Conservation (phyloP, 257 asterid species). For the Coffea canephora region DNA sequence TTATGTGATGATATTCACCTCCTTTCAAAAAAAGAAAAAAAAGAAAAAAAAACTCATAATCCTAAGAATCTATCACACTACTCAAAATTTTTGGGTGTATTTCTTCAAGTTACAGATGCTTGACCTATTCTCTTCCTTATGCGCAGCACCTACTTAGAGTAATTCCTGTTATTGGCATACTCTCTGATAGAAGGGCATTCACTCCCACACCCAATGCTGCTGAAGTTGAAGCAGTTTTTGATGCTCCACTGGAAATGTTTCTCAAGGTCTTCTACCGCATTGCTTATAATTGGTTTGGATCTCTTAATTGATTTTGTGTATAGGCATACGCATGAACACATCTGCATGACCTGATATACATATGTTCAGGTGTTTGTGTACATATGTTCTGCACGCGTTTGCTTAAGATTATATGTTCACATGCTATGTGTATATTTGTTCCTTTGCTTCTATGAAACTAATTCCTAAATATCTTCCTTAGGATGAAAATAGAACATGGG, state of each 20-base stretch:
- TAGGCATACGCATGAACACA: not conserved
- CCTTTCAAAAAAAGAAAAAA: not conserved
- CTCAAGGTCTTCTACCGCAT: slow-evolving; percentile 55
- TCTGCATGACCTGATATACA: not conserved
- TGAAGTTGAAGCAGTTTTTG: slow-evolving; percentile 84
- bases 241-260: slow-evolving; percentile 96
- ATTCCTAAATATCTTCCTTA: slow-evolving; percentile 21
- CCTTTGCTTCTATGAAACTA: not conserved
- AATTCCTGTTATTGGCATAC: slow-evolving; percentile 90
- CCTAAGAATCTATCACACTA: not conserved
- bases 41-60: not conserved
- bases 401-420: not conserved
- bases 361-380: not conserved
- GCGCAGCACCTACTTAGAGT: slow-evolving; percentile 91
- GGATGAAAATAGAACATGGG: slow-evolving; percentile 79
- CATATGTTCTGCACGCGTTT: not conserved
- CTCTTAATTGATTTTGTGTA: not conserved
- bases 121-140: slow-evolving; percentile 16
- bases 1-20: not conserved
- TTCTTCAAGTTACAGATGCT: not conserved
- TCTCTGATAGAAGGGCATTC: slow-evolving; percentile 63
- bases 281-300: not conserved
- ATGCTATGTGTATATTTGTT: not conserved
- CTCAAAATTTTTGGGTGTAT: not conserved
- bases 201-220: slow-evolving; percentile 62